Percentiles rank a stretch among this genome's conserved stretches.
Evolutionary conservation across 73 alveolate species (phyloP).

Genomic region (Loxodes magnus): DNA sequence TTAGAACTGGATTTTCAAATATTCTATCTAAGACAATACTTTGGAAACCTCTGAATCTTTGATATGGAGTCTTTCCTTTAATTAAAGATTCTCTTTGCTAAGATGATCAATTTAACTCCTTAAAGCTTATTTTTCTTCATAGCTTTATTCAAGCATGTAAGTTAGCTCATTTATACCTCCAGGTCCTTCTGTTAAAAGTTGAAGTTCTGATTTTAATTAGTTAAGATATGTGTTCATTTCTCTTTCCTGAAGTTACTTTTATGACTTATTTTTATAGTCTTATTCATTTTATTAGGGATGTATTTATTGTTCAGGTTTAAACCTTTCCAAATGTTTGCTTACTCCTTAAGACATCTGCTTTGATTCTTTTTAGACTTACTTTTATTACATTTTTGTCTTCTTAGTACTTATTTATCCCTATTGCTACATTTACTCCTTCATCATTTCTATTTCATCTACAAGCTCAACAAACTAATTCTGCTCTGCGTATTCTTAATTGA

Average conservation of each 20-base stretch:
- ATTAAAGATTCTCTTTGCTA: too few relatives aligned
- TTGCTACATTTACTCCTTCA: not conserved
- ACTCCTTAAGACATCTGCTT: not conserved
- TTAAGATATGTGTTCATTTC: not conserved
- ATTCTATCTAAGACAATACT: too few relatives aligned
- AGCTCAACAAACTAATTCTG: not conserved
- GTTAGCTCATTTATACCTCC: slow-evolving; percentile 5
- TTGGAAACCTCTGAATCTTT: too few relatives aligned
- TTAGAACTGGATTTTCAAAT: too few relatives aligned
- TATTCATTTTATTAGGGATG: not conserved
- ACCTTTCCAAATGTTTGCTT: not conserved
- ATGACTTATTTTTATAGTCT: not conserved
- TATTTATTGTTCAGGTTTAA: not conserved
- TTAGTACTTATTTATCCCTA: not conserved
- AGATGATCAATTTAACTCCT: too few relatives aligned
- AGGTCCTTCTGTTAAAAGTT: slow-evolving; percentile 9
- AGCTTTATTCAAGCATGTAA: slow-evolving; percentile 1
- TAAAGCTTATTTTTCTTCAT: too few relatives aligned
- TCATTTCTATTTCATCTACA: not conserved
- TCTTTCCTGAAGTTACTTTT: not conserved
- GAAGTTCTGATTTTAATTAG: not conserved
- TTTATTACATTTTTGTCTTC: not conserved
- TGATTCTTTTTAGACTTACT: not conserved
- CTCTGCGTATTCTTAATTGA: not conserved
- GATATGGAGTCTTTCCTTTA: too few relatives aligned